Base-by-base conservation (phyloP, 345 rosid species). In the Erucastrum elatum region DNA sequence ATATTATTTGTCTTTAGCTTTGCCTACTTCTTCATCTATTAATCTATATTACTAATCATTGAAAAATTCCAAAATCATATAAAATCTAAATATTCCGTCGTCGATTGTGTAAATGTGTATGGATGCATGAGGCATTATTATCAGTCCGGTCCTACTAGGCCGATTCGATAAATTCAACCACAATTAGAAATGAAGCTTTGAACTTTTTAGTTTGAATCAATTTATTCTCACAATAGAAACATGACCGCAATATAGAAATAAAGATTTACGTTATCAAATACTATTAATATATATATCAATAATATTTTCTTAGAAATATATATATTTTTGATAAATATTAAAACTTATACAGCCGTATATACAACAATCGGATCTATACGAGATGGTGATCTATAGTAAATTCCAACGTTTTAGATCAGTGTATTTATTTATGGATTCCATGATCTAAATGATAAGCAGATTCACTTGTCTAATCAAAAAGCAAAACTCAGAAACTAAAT, bases 51-150 rank as follows among this genome's bases (percentile, higher is more conserved):
- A 26, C 8, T 55, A 62, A 30, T 62, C 66, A 62, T 62, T 62
- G 66, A 62, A 75, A 75, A 55, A 66, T 75, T 66, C 72, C 66
- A 66, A 75, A n/a, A 75, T 75, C 72, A 75, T 6, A 58, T 39
- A 29, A 75, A 75, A 75, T 66, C 59, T 67, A 56, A n/a, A 37
- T n/a, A 75, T 75, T 65, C 66, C 11, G 2, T 12, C 8, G 55
- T 64, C 10, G 25, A 49, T 64, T 33, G 63, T 73, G 46, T 63
- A 6, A 72, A 30, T 64, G 55, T 64, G 68, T 64, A 15, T 17
- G 44, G 41, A 31, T 7, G 10, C 9, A 41, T 44, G 64, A 59
- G 53, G 30, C 60, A 72, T 16, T 62, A 8, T 61, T 27, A n/a
- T n/a, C 16, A 46, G 30, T 46, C 49, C 33, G n/a, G 70, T 64